Evolutionary conservation across 2,329 filamentous ascomycete genomes (phyloP), one percentile per base, ranked within the genome.

Genomic region (Fusarium sp.): DNA sequence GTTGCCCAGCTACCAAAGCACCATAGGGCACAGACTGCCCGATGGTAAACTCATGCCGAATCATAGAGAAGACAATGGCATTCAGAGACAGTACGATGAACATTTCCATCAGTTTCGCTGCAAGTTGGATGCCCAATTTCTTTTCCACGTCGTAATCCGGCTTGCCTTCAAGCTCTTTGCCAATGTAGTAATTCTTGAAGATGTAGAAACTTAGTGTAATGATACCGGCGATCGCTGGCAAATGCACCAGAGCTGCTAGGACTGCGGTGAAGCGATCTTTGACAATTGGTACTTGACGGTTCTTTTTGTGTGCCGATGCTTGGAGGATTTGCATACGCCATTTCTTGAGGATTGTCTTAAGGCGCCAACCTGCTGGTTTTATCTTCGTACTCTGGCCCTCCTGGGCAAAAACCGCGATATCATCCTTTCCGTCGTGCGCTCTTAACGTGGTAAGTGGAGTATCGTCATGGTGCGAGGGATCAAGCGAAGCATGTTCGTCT

Each of bases 111-210:
- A 73, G 37, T 54, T 73, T 73, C 1, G 70, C 67, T 2, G 70
- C 67, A 13, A 73, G 59, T 4, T 73, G 70, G 5, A 73, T 71
- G 4, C 70, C 70, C 4, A 71, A 46, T 32, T 69, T 71, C n/a
- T 73, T 73, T 27, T 73, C 56, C 3, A 69, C 37, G 8, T 73
- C 70, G 16, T 71, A 58, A 9, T 64, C 22, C 2, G 70, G 70
- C 3, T 41, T 59, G 2, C 70, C 70, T 30, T 73, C 60, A 3
- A 73, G 67, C 27, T 73, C 70, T n/a, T 73, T 73, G 8, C 70
- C 70, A 14, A 73, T 67, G 22, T 71, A 73, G 27, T 69, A 73
- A 20, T 73, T 71, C 20, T 73, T 73, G 41, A 73, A 73, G 2
- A 73, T 73, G 24, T 67, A 73, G 32, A 73, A 71, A 10, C 70